Percentiles rank a stretch among this genome's conserved stretches.
These are phyloP conservation scores for Ramaria sp. DNA, from an alignment of 768 basidiomycete species.

Conservation along the genomic window DNA sequence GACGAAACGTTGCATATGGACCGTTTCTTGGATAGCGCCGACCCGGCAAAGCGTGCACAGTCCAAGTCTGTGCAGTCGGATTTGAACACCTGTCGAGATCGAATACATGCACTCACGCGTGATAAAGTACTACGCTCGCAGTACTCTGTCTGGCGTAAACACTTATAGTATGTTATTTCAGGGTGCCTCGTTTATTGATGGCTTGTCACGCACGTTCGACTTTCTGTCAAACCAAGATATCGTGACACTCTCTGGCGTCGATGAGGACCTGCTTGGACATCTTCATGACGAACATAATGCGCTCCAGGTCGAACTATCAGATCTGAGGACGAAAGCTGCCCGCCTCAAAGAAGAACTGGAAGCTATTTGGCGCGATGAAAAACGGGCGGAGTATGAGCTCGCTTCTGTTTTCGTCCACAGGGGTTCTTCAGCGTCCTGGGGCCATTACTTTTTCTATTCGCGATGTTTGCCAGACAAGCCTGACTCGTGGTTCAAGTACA, in stretches of 20 bases:
- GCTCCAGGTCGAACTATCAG: constrained; percentile 47
- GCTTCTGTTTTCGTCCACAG: constrained; percentile 94
- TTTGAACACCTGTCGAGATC: constrained; percentile 53
- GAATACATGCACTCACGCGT: constrained; percentile 55
- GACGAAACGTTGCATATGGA: constrained; percentile 82
- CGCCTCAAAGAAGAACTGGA: constrained; percentile 63
- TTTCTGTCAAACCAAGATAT: constrained; percentile 46
- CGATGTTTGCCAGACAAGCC: constrained; percentile 70
- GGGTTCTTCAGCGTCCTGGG: constrained; percentile 76
- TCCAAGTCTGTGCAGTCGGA: constrained; percentile 62
- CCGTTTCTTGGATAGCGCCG: constrained; percentile 75
- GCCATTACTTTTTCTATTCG: constrained; percentile 96
- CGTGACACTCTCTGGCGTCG: constrained; percentile 38
- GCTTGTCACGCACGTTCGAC: constrained; percentile 43
- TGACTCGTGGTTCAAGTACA: constrained; percentile 93
- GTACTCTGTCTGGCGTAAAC: neutral
- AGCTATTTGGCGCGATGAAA: constrained; percentile 59
- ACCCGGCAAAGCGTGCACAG: constrained; percentile 56
- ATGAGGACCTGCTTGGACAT: constrained; percentile 42
- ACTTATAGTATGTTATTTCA: constrained; percentile 16
- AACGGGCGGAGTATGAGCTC: constrained; percentile 69
- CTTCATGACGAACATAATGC: constrained; percentile 43
- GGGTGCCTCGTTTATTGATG: constrained; percentile 51
- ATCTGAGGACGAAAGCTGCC: constrained; percentile 37
- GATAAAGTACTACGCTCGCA: constrained; percentile 44